Base-by-base conservation (phyloP, 73 alveolate species). In the Paramecium biaurelia region DNA sequence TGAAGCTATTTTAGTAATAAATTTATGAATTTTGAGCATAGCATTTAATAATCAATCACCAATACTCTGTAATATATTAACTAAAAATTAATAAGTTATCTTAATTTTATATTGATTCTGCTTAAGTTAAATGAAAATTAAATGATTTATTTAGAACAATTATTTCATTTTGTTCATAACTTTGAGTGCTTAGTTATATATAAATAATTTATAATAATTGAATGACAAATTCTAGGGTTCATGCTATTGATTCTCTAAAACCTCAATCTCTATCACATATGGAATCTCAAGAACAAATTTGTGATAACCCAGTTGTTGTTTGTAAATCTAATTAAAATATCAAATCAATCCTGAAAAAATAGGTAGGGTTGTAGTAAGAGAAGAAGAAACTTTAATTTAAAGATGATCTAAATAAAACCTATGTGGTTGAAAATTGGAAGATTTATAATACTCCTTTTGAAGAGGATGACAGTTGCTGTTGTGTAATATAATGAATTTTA, bases 391-490 rank as follows among this genome's bases (percentile, higher is more conserved):
- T 72, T 2, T 5, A 42, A n/a, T 72, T 72, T 72, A 42, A 34
- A 34, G 45, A 30, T 34, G 59, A 32, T 11, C 15, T 34, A 26
- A 15, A 32, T 28, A 34, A 72, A 72, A 37, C 11, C 1, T 18
- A 72, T 72, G 37, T 72, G 7, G 86, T 72, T 72, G 86, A 72
- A 72, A 72, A 72, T 72, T 72, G 86, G 86, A 72, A 72, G 18
- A 72, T 35, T 8, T 72, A 35, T 72, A 72, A 72, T 37, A 20
- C 58, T 6, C 57, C 86, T 32, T 32, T 28, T 18, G 86, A 72
- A 14, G 84, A 63, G 6, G 84, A 63, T 63, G 84, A 63, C 84
- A 63, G 45, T 63, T 63, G 84, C 49, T 63, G 84, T 10, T 63
- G 84, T 63, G 12, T 30, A 63, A 63, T 63, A 26, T 32, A 21